These are phyloP conservation scores for Rhodotorula toruloides DNA, from an alignment of 768 basidiomycete species.

Conservation along the genomic window DNA sequence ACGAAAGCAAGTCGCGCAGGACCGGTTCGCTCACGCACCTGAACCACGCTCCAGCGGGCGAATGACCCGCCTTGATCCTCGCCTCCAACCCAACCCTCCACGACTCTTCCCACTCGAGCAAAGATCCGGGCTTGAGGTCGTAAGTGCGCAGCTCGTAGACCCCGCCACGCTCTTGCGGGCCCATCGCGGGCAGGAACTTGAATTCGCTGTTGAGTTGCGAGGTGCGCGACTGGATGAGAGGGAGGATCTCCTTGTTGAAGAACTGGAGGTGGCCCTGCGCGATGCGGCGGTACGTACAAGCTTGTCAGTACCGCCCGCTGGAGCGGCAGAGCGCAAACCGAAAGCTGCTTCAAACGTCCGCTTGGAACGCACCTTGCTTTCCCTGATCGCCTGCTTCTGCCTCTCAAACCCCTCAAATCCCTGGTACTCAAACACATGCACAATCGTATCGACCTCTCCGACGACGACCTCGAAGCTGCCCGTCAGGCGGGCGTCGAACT, in stretches of 20 bases:
- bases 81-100: slow-evolving; percentile 97
- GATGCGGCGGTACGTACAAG: too few species aligned
- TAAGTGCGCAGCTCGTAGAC: slow-evolving; percentile 91
- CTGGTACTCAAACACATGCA: slow-evolving; percentile 72
- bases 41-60: slow-evolving; percentile 87
- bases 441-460: slow-evolving; percentile 82
- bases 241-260: slow-evolving; percentile 65
- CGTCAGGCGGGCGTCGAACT: slow-evolving; percentile 75
- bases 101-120: slow-evolving; percentile 90
- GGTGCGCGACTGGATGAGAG: slow-evolving; percentile 65
- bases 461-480: slow-evolving; percentile 90
- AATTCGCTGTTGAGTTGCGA: slow-evolving; percentile 69
- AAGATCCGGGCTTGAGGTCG: slow-evolving; percentile 70
- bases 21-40: slow-evolving; percentile 58
- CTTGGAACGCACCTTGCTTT: slow-evolving; percentile 58
- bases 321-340: too few species aligned
- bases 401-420: slow-evolving; percentile 85
- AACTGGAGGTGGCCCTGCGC: slow-evolving; percentile 58
- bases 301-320: too few species aligned
- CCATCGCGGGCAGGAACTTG: slow-evolving; percentile 85
- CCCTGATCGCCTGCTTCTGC: slow-evolving; percentile 59
- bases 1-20: slow-evolving; percentile 84
- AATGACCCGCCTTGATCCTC: slow-evolving; percentile 68
- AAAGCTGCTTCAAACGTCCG: background rate
- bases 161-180: slow-evolving; percentile 73